These are phyloP conservation scores for Gossypium ekmanianum DNA, from an alignment of 345 rosid genomes.

Conservation along the genomic window DNA sequence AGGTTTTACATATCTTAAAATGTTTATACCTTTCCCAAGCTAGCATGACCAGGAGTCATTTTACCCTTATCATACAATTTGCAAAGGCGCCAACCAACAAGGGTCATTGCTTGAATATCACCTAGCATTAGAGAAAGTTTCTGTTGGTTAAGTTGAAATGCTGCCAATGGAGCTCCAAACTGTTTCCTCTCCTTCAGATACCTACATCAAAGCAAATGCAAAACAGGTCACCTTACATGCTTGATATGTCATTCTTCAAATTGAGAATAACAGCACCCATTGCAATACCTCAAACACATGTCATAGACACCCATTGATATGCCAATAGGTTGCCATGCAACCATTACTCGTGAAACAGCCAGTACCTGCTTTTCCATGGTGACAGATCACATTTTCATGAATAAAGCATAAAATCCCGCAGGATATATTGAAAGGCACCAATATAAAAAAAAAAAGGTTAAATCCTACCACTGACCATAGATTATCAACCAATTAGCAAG, in stretches of 20 bases:
- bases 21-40: conserved; percentile 80
- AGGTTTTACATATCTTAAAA: background rate
- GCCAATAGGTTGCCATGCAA: conserved; percentile 95
- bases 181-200: conserved; percentile 90
- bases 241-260: background rate
- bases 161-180: conserved; percentile 95
- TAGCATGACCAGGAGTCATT: conserved; percentile 92
- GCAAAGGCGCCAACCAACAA: conserved; percentile 96
- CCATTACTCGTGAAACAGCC: conserved; percentile 92
- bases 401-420: background rate
- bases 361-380: conserved; percentile 47
- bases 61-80: conserved; percentile 74
- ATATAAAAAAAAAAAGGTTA: background rate
- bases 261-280: background rate
- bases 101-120: conserved; percentile 82
- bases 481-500: background rate
- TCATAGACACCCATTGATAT: conserved; percentile 92
- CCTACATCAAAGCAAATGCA: conserved; percentile 36
- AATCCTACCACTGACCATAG: background rate
- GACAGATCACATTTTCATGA: conserved; percentile 9
- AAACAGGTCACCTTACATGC: background rate
- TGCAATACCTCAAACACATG: conserved; percentile 81
- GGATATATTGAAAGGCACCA: background rate
- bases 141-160: conserved; percentile 74
- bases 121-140: conserved; percentile 88